Evolutionary conservation across 768 basidiomycete species (phyloP).

Genomic region (Russula abietina): DNA sequence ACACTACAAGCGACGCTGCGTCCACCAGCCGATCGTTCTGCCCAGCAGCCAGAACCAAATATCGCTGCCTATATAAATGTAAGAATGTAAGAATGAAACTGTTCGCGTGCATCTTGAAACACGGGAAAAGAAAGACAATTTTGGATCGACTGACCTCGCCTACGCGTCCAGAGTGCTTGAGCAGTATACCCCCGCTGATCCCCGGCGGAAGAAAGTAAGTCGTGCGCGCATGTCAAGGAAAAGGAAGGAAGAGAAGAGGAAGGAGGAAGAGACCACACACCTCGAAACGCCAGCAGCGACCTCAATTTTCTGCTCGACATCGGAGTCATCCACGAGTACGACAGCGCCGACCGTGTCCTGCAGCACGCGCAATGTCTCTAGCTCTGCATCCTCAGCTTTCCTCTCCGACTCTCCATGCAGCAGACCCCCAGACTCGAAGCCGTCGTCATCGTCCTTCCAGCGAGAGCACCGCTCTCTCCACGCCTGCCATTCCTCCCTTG

Average conservation of each 20-base stretch:
- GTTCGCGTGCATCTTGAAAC: not conserved
- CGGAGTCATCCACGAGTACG: conserved; percentile 35
- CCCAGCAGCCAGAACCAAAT: conserved; percentile 77
- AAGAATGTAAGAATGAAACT: too few species aligned
- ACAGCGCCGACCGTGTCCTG: conserved; percentile 86
- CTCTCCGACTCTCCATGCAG: not conserved
- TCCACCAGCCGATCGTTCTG: conserved; percentile 34
- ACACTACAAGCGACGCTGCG: conserved; percentile 61
- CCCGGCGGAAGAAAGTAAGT: not conserved
- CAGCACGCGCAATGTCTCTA: conserved; percentile 25
- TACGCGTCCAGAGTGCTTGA: conserved; percentile 67
- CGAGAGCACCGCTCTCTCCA: conserved; percentile 43
- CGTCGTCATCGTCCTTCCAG: conserved; percentile 29
- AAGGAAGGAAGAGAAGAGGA: not conserved
- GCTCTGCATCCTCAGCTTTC: not conserved
- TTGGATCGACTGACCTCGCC: conserved; percentile 53
- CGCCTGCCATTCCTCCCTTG: conserved; percentile 48
- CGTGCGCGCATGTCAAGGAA: not conserved
- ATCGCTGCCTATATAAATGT: conserved; percentile 52
- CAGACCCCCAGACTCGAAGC: not conserved
- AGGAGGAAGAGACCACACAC: conserved; percentile 29
- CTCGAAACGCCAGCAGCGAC: conserved; percentile 74
- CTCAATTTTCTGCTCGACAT: conserved; percentile 14
- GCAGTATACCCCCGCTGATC: conserved; percentile 69
- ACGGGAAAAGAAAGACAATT: not conserved